Evolutionary conservation across 495 filamentous ascomycete genomes (phyloP), one percentile per base, ranked within the genome.

Genomic region (Trichoderma reesei): DNA sequence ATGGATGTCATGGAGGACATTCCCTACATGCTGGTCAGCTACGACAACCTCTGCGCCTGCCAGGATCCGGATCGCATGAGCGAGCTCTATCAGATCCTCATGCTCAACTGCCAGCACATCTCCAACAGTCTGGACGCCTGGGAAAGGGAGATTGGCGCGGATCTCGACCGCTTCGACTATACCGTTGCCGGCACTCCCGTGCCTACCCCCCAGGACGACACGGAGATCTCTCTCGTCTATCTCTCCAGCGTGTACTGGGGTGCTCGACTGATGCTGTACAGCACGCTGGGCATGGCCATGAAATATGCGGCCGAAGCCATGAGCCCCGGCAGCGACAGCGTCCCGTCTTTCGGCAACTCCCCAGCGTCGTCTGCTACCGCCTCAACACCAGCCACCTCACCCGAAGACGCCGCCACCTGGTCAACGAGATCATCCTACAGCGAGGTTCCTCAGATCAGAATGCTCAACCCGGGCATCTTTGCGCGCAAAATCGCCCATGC

Each of bases 241-340:
- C 4, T 56, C 0, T 56, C 51, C 9, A 33, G 26, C 3, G 10
- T 31, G 10, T 56, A 56, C 18, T 56, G 51, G 51, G 51, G 51
- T 31, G 51, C 51, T 34, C 51, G 51, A 9, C 51, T 56, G 26
- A 56, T 56, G 51, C 26, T 56, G 51, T 56, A 56, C 26, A 56
- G 51, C 51, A 56, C 51, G 11, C 51, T 56, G 33, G 51, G 26
- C 11, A 56, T 56, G 51, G 34, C 20, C 20, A 33, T 56, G 51
- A 14, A 20, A 1, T 33, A 56, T 56, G 16, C 51, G 9, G 20
- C 31, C 20, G 51, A 10, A 33, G 20, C 31, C 8, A 6, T 16
- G 9, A 56, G 51, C 11, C 51, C 51, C 5, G 26, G 51, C 2
- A 13, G 9, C 11, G 26, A 56, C 18, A 33, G 9, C 14, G 11